These are phyloP conservation scores for Quercus cerris DNA, from an alignment of 306 rosid species.

Conservation along the genomic window DNA sequence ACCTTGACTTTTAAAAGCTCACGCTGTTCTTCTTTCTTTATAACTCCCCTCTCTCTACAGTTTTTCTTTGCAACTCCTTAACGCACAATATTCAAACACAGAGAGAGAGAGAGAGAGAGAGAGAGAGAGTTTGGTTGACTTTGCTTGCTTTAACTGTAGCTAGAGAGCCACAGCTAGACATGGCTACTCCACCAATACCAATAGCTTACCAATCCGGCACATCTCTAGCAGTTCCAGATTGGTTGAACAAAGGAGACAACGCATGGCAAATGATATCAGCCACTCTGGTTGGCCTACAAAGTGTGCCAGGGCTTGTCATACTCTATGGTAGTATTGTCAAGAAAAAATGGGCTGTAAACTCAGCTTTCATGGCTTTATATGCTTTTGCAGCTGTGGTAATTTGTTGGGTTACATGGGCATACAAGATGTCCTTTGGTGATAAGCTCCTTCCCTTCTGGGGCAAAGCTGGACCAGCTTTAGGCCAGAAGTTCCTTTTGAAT, in stretches of 20 bases:
- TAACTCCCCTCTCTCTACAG: too few species aligned
- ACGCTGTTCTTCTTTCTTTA: too few species aligned
- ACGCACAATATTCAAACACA: too few species aligned
- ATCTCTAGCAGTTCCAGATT: slow-evolving; percentile 31
- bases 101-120: neutral
- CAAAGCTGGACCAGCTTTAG: slow-evolving; percentile 41
- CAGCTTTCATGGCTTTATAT: slow-evolving; percentile 54
- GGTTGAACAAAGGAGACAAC: slow-evolving; percentile 76
- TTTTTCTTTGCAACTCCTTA: too few species aligned
- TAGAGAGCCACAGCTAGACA: neutral
- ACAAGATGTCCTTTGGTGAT: slow-evolving; percentile 50
- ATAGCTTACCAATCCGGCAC: slow-evolving; percentile 38
- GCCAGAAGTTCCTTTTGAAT: slow-evolving; percentile 24
- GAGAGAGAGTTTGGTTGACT: neutral
- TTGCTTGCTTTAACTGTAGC: neutral
- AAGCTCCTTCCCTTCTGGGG: slow-evolving; percentile 50
- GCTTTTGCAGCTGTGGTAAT: slow-evolving; percentile 43
- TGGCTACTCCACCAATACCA: slow-evolving; percentile 7
- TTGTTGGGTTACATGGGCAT: slow-evolving; percentile 51
- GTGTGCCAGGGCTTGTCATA: slow-evolving; percentile 61
- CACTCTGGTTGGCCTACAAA: slow-evolving; percentile 54
- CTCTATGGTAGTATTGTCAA: slow-evolving; percentile 62
- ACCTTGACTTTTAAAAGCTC: too few species aligned
- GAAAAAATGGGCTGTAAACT: slow-evolving; percentile 63
- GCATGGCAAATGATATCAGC: slow-evolving; percentile 65